Base-by-base conservation (phyloP, 192 early-diverging fungal genomes). In the Chytriomyces sp. region DNA sequence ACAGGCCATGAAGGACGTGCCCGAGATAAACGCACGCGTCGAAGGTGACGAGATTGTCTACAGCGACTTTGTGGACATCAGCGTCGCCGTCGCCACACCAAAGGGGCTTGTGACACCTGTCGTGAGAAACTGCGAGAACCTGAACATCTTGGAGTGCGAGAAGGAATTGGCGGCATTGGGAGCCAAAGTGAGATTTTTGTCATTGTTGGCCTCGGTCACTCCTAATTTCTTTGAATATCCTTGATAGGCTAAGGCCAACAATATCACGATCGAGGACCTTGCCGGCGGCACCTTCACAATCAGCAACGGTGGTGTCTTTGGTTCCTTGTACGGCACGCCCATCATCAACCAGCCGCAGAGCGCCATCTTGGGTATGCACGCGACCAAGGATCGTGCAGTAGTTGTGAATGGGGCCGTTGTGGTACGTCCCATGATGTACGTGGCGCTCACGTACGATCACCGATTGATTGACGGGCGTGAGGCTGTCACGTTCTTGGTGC, bases 71-170 rank as follows among this genome's bases (percentile, higher is more conserved):
- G 91, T 95, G 64, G 97, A 99, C 82, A 82, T 99, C 76, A 90
- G 88, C 60, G 93, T 98, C 37, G 97, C 97, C 5, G 97, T 99
- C 56, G 93, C 97, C 26, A 99, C 97, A 4, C 96, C 96, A 72
- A 99, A 99, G 88, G 97, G 97, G 59, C 88, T 99, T 36, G 97
- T 99, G 31, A 99, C 97, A 30, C 97, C 97, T 19, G 94, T 96
- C 19, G 75, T 99, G 68, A 89, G 97, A 79, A 98, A 96, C 82
- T 90, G 88, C 40, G 94, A 99, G 79, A 72, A 79, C 52, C 88
- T 93, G 84, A 87, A 84, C 41, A 93, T 95, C 53, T 85, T 99
- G 26, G 92, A 97, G 59, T 84, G 96, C 39, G 97, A 99, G 85
- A 89, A 93, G 86, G 89, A 85, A 52, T 91, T 99, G 74, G 90